Evolutionary conservation across 805 yeast genomes (phyloP).

Genomic region (Myxozyma monticola): DNA sequence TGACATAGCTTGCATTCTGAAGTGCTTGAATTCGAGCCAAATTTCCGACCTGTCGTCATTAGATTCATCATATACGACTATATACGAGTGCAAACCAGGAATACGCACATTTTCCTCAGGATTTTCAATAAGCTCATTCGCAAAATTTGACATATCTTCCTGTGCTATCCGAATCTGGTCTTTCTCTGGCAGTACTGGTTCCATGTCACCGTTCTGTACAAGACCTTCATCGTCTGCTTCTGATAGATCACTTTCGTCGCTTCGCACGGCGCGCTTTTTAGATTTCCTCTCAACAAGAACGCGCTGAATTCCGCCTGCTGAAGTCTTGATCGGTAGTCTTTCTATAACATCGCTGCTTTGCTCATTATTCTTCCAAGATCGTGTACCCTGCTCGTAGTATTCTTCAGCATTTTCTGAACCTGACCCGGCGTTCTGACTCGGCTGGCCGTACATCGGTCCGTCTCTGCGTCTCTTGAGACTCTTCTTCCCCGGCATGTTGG

Average conservation of each 20-base stretch:
- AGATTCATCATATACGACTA: background rate
- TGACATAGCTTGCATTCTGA: background rate
- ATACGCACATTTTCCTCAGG: slow-evolving; percentile 78
- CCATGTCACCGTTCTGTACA: too few relatives aligned
- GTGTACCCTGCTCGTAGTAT: slow-evolving; percentile 73
- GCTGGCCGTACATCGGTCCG: too few relatives aligned
- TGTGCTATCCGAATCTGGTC: slow-evolving; percentile 63
- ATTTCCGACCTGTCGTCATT: slow-evolving; percentile 2
- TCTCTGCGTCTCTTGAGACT: too few relatives aligned
- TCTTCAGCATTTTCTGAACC: slow-evolving; percentile 64
- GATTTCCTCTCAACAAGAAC: slow-evolving; percentile 42
- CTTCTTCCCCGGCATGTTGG: too few relatives aligned
- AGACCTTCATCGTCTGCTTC: slow-evolving; percentile 37
- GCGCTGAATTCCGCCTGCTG: slow-evolving; percentile 73
- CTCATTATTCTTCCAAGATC: slow-evolving; percentile 46
- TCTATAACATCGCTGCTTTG: slow-evolving; percentile 51
- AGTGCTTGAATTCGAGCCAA: slow-evolving; percentile 1
- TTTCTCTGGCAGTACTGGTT: slow-evolving; percentile 50
- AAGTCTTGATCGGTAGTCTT: slow-evolving; percentile 74
- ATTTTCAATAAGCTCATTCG: slow-evolving; percentile 74
- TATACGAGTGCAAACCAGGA: too few relatives aligned
- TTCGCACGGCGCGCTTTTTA: slow-evolving; percentile 24
- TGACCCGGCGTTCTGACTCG: too few relatives aligned
- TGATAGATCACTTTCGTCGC: slow-evolving; percentile 36
- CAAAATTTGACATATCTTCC: slow-evolving; percentile 81